Base-by-base conservation (phyloP, 768 basidiomycete genomes). In the Sarcodon sp. region DNA sequence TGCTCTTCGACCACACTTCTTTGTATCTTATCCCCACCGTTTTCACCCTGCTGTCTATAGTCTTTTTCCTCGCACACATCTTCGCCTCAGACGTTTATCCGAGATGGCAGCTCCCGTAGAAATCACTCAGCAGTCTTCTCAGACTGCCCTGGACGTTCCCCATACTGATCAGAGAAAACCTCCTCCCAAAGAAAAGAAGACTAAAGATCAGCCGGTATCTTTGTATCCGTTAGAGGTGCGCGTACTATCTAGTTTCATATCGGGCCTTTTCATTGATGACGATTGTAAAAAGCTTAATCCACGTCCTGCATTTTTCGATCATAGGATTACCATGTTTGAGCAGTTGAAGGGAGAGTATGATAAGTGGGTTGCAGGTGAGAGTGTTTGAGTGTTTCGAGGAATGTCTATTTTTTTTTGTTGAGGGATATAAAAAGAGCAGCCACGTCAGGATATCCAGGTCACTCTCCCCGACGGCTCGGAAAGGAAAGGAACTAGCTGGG, bases 311-410 rank as follows among this genome's bases (percentile, higher is more conserved):
- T 98, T 83, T 71, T 83, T 98, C 66, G 85, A 85, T 55, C 83
- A 86, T 63, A 83, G 94, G 44, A 77, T 97, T 66, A 80, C 81
- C 59, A 79, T 97, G 58, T 98, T 92, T 57, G 85, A 94, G 35
- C 69, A 85, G 59, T 70, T 93, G 52, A 91, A 90, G 64, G 77
- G 71, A 12, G 84, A 94, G 63, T 76, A 92, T 56, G 85, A 87
- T 58, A 80, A 79, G 45, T 84, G 79, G 59, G 72, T 90, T 6
- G 80, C 85, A 62, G 73, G 93, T 90, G 41, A 47, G 73, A 61
- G 6, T n/a, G 2, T 11, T 36, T 1, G 9, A n/a, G 10, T 21
- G 21, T 4, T 38, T 12, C 18, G 35, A 45, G 12, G 37, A 13
- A 46, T 50, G 44, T 27, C 4, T 27, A 4, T 4, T 4, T 27